Evolutionary conservation across 208 protist genomes (phyloP).

Genomic region (Leishmania guyanensis): DNA sequence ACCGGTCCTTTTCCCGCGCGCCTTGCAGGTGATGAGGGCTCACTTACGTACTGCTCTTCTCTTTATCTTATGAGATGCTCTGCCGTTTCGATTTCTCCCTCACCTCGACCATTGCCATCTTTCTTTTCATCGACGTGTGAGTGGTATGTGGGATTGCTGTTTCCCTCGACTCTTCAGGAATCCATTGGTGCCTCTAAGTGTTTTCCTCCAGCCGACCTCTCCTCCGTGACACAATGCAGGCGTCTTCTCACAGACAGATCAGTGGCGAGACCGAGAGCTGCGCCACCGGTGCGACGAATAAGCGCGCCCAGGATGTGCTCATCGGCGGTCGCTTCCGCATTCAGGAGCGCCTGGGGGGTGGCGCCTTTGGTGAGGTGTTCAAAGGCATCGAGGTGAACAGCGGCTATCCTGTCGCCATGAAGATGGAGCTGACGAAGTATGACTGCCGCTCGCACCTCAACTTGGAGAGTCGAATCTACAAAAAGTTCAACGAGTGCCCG

Average conservation of each 20-base stretch:
- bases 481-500: constrained; percentile 59
- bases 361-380: constrained; percentile 99
- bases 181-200: neutral
- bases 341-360: constrained; percentile 94
- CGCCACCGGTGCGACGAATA: neutral
- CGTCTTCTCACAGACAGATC: neutral
- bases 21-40: neutral
- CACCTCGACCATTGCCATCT: neutral
- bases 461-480: constrained; percentile 83
- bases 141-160: neutral
- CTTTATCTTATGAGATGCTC: neutral
- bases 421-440: constrained; percentile 75
- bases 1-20: neutral
- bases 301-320: constrained; percentile 46
- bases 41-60: neutral
- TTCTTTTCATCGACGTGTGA: neutral
- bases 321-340: constrained; percentile 93
- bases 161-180: neutral
- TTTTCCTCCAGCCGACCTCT: constrained; percentile 1
- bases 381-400: constrained; percentile 67
- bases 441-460: constrained; percentile 67
- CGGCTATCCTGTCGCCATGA: constrained; percentile 73
- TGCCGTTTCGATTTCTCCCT: neutral
- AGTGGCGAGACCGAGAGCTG: neutral
- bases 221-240: constrained; percentile 18